Evolutionary conservation across 2,329 filamentous ascomycete genomes (phyloP).

Genomic region (Colletotrichum caudatum): DNA sequence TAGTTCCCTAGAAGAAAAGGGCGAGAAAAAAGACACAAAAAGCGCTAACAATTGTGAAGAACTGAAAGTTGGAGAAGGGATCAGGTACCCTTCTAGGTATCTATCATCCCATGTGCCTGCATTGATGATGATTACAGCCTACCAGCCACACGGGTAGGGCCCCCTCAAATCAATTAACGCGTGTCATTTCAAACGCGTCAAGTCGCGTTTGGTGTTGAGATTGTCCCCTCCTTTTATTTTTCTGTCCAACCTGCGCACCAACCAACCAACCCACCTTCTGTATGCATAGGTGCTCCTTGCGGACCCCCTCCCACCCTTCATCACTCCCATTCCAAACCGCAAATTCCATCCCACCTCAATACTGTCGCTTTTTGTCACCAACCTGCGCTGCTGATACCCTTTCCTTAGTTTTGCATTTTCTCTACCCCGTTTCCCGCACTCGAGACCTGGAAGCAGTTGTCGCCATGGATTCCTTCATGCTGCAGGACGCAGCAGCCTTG

Average conservation of each 20-base stretch:
- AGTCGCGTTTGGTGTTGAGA: constrained; percentile 15
- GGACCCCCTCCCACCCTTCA: background rate
- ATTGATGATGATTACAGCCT: background rate
- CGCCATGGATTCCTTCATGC: constrained; percentile 78
- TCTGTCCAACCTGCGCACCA: background rate
- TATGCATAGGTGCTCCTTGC: background rate
- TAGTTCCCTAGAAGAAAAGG: too few species aligned
- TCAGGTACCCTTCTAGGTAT: background rate
- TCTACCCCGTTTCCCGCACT: background rate
- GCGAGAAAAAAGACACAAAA: too few species aligned
- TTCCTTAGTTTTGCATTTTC: background rate
- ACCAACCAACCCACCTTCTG: background rate
- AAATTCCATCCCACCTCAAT: constrained; percentile 13
- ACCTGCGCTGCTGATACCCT: constrained; percentile 13
- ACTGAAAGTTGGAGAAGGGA: background rate
- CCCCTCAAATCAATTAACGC: constrained; percentile 9
- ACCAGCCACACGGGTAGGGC: constrained; percentile 1
- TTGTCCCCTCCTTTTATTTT: constrained; percentile 19
- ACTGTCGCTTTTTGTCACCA: background rate
- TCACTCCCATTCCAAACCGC: background rate
- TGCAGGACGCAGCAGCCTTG: constrained; percentile 85
- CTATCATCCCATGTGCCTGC: background rate
- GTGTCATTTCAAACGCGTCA: constrained; percentile 1
- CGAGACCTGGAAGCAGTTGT: background rate
- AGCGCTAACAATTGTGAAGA: too few species aligned